Conservation (phyloP, 257 asterid species). For the Rhazya stricta region DNA sequence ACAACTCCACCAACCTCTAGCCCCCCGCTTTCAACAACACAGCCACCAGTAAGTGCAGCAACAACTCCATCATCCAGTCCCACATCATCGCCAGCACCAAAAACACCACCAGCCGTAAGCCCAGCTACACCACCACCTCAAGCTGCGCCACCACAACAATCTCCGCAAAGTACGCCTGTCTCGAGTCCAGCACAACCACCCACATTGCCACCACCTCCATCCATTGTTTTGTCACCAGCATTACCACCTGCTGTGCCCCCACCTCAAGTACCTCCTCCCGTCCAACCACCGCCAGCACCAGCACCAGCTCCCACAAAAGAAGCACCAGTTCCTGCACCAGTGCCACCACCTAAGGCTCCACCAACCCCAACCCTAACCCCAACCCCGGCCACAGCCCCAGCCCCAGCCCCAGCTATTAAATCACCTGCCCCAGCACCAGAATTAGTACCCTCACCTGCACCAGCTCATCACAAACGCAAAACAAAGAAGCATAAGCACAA, state of each 20-base stretch:
- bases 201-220: slow-evolving; percentile 25
- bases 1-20: slow-evolving; percentile 33
- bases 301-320: slow-evolving; percentile 45
- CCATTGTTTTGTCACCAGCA: slow-evolving; percentile 30
- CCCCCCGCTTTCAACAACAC: slow-evolving; percentile 28
- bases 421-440: slow-evolving; percentile 52
- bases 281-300: slow-evolving; percentile 44
- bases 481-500: slow-evolving; percentile 31
- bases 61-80: slow-evolving; percentile 33
- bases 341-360: slow-evolving; percentile 53
- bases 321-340: slow-evolving; percentile 44
- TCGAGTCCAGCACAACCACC: slow-evolving; percentile 58
- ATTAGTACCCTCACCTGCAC: slow-evolving; percentile 59
- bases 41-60: slow-evolving; percentile 32
- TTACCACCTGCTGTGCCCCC: slow-evolving; percentile 47
- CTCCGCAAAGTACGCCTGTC: slow-evolving; percentile 47
- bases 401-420: slow-evolving; percentile 43
- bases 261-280: slow-evolving; percentile 34
- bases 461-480: slow-evolving; percentile 36
- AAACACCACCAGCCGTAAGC: slow-evolving; percentile 32
- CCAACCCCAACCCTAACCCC: slow-evolving; percentile 59
- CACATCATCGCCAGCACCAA: slow-evolving; percentile 41
- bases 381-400: slow-evolving; percentile 45
- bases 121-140: slow-evolving; percentile 47
- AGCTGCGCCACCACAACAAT: slow-evolving; percentile 46